A percentile compares a stretch with the other conserved stretches of the same genome.
phyloP scores from a whole-genome alignment of 2,329 filamentous ascomycete species.

The Pseudocercospora ulei region DNA sequence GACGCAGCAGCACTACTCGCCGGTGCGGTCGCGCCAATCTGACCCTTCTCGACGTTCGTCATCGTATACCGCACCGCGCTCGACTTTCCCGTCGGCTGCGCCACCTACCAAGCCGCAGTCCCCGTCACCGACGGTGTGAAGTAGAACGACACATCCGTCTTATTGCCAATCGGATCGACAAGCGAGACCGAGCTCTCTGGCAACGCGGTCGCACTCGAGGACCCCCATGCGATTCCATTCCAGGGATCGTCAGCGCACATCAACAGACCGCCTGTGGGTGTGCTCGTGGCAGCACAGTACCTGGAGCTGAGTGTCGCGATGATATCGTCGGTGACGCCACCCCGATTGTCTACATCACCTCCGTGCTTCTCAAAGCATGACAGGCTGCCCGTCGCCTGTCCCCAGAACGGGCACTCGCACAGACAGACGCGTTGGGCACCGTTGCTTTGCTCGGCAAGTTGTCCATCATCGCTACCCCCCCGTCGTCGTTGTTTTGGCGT shows the following conservation, averaged over 20 bases:
- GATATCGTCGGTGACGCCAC: slow-evolving; percentile 2
- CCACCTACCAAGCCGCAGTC: slow-evolving; percentile 20
- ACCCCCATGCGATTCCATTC: too few species aligned
- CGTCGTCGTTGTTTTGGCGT: slow-evolving; percentile 1
- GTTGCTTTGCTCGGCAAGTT: slow-evolving; percentile 15
- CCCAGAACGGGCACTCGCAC: slow-evolving; percentile 27
- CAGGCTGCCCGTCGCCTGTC: slow-evolving; percentile 19
- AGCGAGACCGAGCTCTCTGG: slow-evolving; percentile 11
- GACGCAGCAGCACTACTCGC: slow-evolving; percentile 13
- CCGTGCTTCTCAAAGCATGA: slow-evolving; percentile 26
- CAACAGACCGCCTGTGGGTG: slow-evolving; percentile 23
- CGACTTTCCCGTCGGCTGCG: slow-evolving; percentile 18
- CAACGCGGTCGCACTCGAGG: neutral
- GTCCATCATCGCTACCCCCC: slow-evolving; percentile 7
- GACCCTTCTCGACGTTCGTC: slow-evolving; percentile 15
- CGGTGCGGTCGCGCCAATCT: slow-evolving; percentile 19
- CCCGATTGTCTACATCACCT: slow-evolving; percentile 14
- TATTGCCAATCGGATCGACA: slow-evolving; percentile 28
- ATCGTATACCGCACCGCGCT: slow-evolving; percentile 11
- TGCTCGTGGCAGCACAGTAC: slow-evolving; percentile 27
- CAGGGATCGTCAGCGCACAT: too few species aligned
- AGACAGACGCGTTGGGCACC: slow-evolving; percentile 27
- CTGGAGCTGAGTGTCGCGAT: slow-evolving; percentile 17
- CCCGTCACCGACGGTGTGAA: slow-evolving; percentile 28
- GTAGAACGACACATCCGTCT: slow-evolving; percentile 28